Conservation (phyloP, 108 stramenopile species). For the Cyclotella cryptica region DNA sequence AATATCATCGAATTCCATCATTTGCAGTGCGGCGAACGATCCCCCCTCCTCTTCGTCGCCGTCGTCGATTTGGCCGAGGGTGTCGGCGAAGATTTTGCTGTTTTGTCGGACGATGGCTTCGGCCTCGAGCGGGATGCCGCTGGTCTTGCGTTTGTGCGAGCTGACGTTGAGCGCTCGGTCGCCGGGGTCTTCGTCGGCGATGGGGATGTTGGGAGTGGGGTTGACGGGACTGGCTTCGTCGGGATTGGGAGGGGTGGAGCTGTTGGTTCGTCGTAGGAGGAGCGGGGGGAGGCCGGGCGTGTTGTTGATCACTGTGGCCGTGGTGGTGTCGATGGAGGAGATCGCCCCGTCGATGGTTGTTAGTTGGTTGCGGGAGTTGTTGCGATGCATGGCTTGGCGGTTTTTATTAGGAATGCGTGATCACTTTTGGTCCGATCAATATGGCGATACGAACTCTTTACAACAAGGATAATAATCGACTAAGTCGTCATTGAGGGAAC, state of each 20-base stretch:
- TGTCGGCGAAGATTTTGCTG: constrained; percentile 1
- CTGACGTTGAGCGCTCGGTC: constrained; percentile 19
- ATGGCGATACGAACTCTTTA: too few relatives aligned
- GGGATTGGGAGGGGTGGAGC: constrained; percentile 1
- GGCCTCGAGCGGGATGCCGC: constrained; percentile 24
- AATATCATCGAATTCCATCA: background rate
- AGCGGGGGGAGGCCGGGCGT: background rate
- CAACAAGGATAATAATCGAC: too few relatives aligned
- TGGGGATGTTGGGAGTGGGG: constrained; percentile 25
- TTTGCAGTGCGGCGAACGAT: too few relatives aligned
- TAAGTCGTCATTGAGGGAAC: too few relatives aligned
- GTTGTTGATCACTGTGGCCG: constrained; percentile 9
- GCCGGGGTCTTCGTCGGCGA: constrained; percentile 35
- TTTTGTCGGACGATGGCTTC: constrained; percentile 5
- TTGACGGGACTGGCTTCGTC: constrained; percentile 8
- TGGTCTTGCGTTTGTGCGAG: constrained; percentile 32
- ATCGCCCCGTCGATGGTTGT: background rate
- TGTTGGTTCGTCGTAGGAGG: constrained; percentile 26
- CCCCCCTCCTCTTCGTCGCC: constrained; percentile 13
- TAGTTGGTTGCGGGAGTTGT: constrained; percentile 4
- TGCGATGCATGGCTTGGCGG: background rate
- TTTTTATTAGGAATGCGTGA: too few relatives aligned
- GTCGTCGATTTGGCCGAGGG: background rate
- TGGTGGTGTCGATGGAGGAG: constrained; percentile 8
- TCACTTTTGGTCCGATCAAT: background rate